Conservation (phyloP, 768 basidiomycete genomes). For the Podaxis sp. region DNA sequence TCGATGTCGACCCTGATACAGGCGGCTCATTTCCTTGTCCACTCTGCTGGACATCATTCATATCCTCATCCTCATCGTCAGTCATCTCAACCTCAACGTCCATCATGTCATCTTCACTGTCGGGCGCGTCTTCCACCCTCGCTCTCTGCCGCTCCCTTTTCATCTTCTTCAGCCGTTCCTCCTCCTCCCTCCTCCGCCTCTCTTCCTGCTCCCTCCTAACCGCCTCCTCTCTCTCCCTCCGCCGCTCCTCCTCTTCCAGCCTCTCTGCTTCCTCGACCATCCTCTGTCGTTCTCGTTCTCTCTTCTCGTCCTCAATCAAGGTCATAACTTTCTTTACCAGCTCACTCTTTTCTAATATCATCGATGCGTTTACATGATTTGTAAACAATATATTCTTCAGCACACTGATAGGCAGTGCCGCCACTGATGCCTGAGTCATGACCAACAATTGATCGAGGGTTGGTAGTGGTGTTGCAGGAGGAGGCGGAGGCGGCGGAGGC, state of each 20-base stretch:
- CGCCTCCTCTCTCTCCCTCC: conserved; percentile 33
- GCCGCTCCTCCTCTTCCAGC: conserved; percentile 33
- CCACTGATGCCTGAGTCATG: conserved; percentile 54
- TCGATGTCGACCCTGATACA: background rate
- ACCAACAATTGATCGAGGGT: conserved; percentile 65
- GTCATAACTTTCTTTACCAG: conserved; percentile 66
- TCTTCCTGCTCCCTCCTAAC: conserved; percentile 24
- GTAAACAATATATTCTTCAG: conserved; percentile 78
- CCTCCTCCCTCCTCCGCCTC: conserved; percentile 13
- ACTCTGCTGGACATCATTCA: background rate
- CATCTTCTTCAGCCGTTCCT: conserved; percentile 14
- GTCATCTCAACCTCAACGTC: conserved; percentile 10
- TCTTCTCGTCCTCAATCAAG: conserved; percentile 61
- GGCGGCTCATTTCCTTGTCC: background rate
- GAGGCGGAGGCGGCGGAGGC: conserved; percentile 11
- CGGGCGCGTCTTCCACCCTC: conserved; percentile 16
- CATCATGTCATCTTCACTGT: conserved; percentile 15
- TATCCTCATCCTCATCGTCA: conserved; percentile 10
- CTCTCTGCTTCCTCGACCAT: conserved; percentile 42
- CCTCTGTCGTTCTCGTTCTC: conserved; percentile 46
- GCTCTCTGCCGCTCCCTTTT: conserved; percentile 18
- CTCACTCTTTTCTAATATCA: conserved; percentile 84
- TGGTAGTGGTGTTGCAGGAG: conserved; percentile 43
- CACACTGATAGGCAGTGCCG: conserved; percentile 58
- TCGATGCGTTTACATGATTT: conserved; percentile 75